Base-by-base conservation (phyloP, 2,329 filamentous ascomycete species). In the Neopestalotiopsis clavispora region DNA sequence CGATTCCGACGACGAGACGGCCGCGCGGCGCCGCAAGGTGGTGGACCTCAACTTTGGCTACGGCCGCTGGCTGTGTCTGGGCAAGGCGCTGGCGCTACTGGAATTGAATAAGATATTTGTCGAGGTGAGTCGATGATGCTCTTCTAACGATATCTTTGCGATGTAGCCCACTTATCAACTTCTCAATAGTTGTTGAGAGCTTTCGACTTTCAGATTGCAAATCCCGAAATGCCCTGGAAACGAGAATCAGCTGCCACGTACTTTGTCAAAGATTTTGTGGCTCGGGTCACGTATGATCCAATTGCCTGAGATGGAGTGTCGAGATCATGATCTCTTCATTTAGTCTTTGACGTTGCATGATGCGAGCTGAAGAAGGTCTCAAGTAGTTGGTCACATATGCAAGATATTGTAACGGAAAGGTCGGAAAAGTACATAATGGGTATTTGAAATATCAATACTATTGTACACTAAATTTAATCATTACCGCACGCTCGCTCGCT, bases 1-100 rank as follows among this genome's bases (percentile, higher is more conserved):
- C 12, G 69, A 68, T 4, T 58, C 30, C 14, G 69, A 68, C 10
- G 52, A 69, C 12, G 62, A 58, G 1, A 60, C 40, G 5, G 63
- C 34, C 13, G 30, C 65, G 17, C 38, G 52, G 30, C 63, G 17
- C 3, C n/a, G 32, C 4, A 66, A 68, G 49, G 52, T 63, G 20
- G 63, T 71, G 14, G 69, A 71, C 40, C 63, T 71, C 28, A 45
- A 56, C 4, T 71, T 71, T 32, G 69, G 69, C 4, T 49, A 67
- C 17, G 68, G 69, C 17, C 68, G 68, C n/a, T 71, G 65, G 52
- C 20, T 65, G 28, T 71, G 69, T 28, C 66, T 69, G 5, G 69
- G 69, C 2, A 67, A 59, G 23, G 52, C 32, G 3, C 59, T 71
- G 13, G 69, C 69, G 1, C 45, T 61, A 32, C 45, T 71, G 56